A percentile compares a stretch with the other conserved stretches of the same genome.
Evolutionary conservation across 495 filamentous ascomycete species (phyloP).

Genomic region (Apodospora peruviana): DNA sequence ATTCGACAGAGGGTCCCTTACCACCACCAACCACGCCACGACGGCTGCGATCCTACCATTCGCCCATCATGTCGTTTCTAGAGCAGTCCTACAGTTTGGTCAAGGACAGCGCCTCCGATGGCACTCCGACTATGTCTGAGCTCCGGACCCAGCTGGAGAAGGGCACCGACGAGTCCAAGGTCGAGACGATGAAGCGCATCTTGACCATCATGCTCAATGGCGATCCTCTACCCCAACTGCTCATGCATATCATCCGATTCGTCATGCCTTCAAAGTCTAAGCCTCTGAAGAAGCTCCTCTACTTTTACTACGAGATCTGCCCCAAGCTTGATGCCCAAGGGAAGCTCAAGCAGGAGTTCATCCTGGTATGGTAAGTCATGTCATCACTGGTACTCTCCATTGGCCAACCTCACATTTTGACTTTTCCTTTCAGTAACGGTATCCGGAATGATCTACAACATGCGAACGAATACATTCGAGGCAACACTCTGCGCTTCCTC

Average conservation of each 20-base stretch:
- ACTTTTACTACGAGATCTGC: constrained; percentile 99
- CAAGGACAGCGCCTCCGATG: constrained; percentile 88
- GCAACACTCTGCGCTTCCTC: constrained; percentile 93
- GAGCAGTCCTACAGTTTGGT: constrained; percentile 92
- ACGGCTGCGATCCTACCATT: constrained; percentile 11
- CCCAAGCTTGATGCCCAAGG: constrained; percentile 87
- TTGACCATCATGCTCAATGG: constrained; percentile 97
- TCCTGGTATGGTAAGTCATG: constrained; percentile 84
- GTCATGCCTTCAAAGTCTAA: constrained; percentile 98
- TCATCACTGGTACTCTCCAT: background rate
- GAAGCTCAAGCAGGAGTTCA: constrained; percentile 99
- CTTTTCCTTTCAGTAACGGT: constrained; percentile 63
- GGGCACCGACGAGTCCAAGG: constrained; percentile 91
- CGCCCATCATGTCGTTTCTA: constrained; percentile 83
- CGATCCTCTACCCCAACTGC: constrained; percentile 86
- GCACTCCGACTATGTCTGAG: constrained; percentile 80
- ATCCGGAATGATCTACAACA: constrained; percentile 97
- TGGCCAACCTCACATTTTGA: constrained; percentile 7
- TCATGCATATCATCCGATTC: constrained; percentile 99
- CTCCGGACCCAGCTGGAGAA: constrained; percentile 93
- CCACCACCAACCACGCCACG: constrained; percentile 7
- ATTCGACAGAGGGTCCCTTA: constrained; percentile 7
- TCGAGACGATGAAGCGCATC: constrained; percentile 98
- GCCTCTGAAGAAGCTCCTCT: constrained; percentile 93
- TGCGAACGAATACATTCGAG: constrained; percentile 96